Conservation (phyloP, 2,329 filamentous ascomycete genomes). For the Furcasterigmium sp. region DNA sequence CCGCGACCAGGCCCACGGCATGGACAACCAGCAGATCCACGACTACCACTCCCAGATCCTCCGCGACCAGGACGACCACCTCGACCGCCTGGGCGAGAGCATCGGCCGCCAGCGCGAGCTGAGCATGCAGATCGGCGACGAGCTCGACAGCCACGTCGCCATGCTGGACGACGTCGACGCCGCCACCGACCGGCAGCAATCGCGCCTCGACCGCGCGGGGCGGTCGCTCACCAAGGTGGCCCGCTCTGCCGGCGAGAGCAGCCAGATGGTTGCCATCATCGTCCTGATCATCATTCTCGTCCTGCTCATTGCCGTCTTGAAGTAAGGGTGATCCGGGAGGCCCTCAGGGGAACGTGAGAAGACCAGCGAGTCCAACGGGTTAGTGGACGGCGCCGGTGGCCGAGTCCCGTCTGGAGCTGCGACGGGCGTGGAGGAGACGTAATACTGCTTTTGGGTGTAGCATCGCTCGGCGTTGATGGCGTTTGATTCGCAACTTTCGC, state of each 20-base stretch:
- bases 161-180: conserved; percentile 87
- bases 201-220: conserved; percentile 69
- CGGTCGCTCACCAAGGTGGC: conserved; percentile 67
- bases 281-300: conserved; percentile 77
- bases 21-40: conserved; percentile 84
- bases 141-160: conserved; percentile 84
- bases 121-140: conserved; percentile 92
- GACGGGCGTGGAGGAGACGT: too few species aligned
- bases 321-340: conserved; percentile 38
- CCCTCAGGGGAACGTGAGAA: too few species aligned
- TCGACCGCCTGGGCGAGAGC: conserved; percentile 80
- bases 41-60: conserved; percentile 76
- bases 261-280: conserved; percentile 79
- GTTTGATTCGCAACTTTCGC: background rate
- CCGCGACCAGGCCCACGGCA: conserved; percentile 49
- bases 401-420: too few species aligned
- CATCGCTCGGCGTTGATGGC: background rate
- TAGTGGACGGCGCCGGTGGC: too few species aligned
- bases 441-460: background rate
- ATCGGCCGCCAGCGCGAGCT: conserved; percentile 88
- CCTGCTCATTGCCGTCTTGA: conserved; percentile 75
- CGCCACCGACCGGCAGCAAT: conserved; percentile 74
- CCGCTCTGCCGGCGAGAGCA: conserved; percentile 73
- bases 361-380: too few species aligned
- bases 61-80: conserved; percentile 84